These are phyloP conservation scores for Lithospermum erythrorhizon DNA, from an alignment of 257 asterid species.

Conservation along the genomic window DNA sequence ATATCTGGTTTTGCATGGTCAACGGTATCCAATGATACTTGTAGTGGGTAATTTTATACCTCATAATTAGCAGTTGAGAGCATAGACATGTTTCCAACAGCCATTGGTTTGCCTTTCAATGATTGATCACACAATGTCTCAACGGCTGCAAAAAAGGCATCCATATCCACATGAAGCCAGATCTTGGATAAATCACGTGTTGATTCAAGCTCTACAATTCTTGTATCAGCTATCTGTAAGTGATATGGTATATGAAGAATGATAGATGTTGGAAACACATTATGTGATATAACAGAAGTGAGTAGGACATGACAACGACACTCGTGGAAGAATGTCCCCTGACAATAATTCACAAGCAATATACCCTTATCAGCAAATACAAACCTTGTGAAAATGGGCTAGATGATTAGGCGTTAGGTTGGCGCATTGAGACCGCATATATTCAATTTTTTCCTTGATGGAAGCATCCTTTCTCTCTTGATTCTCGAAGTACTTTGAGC, in stretches of 20 bases:
- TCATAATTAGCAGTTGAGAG: constrained; percentile 94
- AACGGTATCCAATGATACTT: constrained; percentile 4
- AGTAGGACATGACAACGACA: too few species aligned
- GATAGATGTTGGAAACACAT: not conserved
- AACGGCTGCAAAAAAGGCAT: constrained; percentile 95
- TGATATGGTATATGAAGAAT: not conserved
- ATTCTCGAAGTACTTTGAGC: constrained; percentile 82
- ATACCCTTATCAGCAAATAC: too few species aligned
- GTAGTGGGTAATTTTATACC: constrained; percentile 31
- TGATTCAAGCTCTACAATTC: constrained; percentile 64
- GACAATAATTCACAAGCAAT: too few species aligned
- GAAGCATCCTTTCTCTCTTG: constrained; percentile 78
- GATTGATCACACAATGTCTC: constrained; percentile 72
- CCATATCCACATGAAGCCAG: constrained; percentile 99
- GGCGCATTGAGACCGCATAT: constrained; percentile 46
- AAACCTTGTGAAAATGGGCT: constrained; percentile 58
- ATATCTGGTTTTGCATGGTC: not conserved
- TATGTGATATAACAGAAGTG: not conserved
- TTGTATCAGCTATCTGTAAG: constrained; percentile 61
- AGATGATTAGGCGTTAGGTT: constrained; percentile 51
- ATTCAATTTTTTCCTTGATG: constrained; percentile 68
- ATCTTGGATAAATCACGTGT: constrained; percentile 72
- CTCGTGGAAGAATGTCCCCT: too few species aligned
- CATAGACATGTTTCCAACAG: constrained; percentile 97
- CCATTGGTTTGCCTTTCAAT: constrained; percentile 77